Evolutionary conservation across 1,139 yeast species (phyloP).

Genomic region (Saccharomyces hybrid): DNA sequence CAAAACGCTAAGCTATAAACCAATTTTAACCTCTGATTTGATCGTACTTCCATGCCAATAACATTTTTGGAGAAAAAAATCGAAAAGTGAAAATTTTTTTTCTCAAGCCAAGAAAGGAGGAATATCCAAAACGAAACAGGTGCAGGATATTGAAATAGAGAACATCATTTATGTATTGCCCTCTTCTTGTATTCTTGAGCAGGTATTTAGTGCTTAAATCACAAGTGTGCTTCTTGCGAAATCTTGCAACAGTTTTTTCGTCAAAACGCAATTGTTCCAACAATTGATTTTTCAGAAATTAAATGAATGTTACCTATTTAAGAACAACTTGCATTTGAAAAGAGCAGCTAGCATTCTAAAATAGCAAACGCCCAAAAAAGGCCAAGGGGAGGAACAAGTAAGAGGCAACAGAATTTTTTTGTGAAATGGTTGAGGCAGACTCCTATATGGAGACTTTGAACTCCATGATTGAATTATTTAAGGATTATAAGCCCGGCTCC

Average conservation of each 20-base stretch:
- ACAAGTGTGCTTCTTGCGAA: background rate
- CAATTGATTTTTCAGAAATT: background rate
- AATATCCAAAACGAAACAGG: background rate
- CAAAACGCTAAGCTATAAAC: background rate
- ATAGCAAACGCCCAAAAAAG: background rate
- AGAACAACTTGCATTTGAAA: background rate
- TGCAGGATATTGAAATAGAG: background rate
- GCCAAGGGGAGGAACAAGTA: background rate
- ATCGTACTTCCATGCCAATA: background rate
- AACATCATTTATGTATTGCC: background rate
- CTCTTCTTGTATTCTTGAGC: background rate
- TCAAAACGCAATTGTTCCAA: background rate
- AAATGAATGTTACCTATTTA: background rate
- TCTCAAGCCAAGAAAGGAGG: background rate
- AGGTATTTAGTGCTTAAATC: background rate
- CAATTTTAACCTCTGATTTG: background rate
- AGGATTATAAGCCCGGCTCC: constrained; percentile 31
- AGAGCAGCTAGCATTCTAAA: too few relatives aligned
- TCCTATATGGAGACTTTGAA: constrained; percentile 22
- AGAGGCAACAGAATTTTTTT: background rate
- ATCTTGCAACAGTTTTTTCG: background rate
- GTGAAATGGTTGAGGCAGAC: constrained; percentile 7
- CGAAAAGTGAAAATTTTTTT: background rate
- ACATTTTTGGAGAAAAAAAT: background rate
- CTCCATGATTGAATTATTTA: constrained; percentile 26